Evolutionary conservation across 768 basidiomycete genomes (phyloP).

Genomic region (Cyathus striatus): DNA sequence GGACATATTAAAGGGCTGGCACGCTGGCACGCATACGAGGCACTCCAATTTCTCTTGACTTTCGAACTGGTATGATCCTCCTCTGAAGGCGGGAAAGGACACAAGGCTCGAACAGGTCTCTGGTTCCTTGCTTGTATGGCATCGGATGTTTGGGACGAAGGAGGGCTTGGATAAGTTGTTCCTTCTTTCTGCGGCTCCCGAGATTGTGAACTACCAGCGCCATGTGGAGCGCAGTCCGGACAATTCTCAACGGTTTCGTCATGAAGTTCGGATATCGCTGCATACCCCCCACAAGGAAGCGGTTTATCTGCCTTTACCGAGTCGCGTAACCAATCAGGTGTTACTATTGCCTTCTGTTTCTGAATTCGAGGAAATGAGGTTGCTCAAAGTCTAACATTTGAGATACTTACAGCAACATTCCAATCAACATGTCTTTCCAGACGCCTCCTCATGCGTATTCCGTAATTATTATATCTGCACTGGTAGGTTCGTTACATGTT

Average conservation of each 20-base stretch:
- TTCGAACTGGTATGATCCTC: constrained; percentile 7
- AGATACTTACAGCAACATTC: constrained; percentile 52
- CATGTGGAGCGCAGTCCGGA: no score
- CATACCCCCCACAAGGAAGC: constrained; percentile 51
- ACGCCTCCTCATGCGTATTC: constrained; percentile 60
- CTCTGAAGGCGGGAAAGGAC: no score
- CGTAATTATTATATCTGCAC: constrained; percentile 66
- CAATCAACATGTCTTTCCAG: constrained; percentile 67
- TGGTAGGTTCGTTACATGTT: constrained; percentile 31
- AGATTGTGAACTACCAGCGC: no score
- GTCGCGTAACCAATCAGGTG: constrained; percentile 65
- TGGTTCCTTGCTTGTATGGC: not conserved
- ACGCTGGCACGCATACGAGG: constrained; percentile 55
- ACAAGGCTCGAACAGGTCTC: not conserved
- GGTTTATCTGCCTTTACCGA: constrained; percentile 39
- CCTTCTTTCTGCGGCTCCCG: constrained; percentile 8
- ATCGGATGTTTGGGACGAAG: not conserved
- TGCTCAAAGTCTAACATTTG: constrained; percentile 2
- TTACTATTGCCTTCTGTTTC: constrained; percentile 65
- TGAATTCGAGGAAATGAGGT: constrained; percentile 16
- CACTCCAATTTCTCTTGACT: constrained; percentile 25
- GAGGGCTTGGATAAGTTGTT: not conserved
- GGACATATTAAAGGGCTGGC: constrained; percentile 62
- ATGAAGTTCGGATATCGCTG: constrained; percentile 47
- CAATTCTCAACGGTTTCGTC: constrained; percentile 41